A percentile compares a stretch with the other conserved stretches of the same genome.
Evolutionary conservation across 2,329 filamentous ascomycete genomes (phyloP).

Genomic region (Fusarium humuli): DNA sequence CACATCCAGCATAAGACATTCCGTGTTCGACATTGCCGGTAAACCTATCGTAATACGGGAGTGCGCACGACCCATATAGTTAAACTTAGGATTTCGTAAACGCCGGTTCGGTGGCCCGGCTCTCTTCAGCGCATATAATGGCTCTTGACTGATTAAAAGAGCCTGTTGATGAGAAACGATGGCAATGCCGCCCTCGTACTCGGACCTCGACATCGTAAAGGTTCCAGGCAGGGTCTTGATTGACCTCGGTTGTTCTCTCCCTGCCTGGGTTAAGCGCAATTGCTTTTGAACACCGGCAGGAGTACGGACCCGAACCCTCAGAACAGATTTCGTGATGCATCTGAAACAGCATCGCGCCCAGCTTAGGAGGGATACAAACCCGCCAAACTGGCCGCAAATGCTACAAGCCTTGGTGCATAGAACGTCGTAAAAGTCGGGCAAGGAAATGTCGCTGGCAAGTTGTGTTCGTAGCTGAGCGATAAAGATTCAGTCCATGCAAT

Average conservation of each 20-base stretch:
- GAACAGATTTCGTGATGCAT: slow-evolving; percentile 34
- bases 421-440: slow-evolving; percentile 43
- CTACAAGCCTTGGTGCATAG: slow-evolving; percentile 48
- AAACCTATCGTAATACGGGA: not conserved
- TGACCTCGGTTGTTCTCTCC: not conserved
- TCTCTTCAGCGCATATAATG: too few relatives aligned
- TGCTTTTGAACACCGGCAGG: not conserved
- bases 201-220: not conserved
- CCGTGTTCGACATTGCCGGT: not conserved
- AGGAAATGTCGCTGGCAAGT: slow-evolving; percentile 42
- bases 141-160: not conserved
- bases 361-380: slow-evolving; percentile 41
- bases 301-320: not conserved
- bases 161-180: not conserved
- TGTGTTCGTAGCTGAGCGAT: slow-evolving; percentile 51
- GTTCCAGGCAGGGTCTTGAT: not conserved
- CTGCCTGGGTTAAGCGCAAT: not conserved
- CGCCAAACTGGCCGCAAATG: slow-evolving; percentile 45
- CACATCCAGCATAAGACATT: not conserved
- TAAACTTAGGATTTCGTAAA: not conserved
- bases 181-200: not conserved
- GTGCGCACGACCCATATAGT: not conserved
- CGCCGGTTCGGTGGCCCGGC: too few relatives aligned
- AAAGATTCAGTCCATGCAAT: slow-evolving; percentile 47
- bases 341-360: slow-evolving; percentile 49